Conservation (phyloP, 192 early-diverging fungal genomes). For the Pecoramyces ruminantium region DNA sequence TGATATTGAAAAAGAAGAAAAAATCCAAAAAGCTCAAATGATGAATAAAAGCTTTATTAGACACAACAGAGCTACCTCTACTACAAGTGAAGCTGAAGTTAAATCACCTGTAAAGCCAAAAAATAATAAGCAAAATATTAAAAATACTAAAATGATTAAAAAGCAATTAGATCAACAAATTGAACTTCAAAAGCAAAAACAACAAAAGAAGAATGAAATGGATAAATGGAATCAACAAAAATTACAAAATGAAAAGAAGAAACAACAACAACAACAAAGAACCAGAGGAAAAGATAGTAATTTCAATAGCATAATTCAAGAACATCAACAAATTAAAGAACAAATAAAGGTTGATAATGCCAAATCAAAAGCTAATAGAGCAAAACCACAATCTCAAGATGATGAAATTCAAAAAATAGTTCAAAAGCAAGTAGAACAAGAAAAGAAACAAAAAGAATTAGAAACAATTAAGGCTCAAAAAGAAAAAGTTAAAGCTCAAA, state of each 20-base stretch:
- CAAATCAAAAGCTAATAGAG: neutral
- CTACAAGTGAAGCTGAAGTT: neutral
- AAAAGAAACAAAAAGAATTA: neutral
- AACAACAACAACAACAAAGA: neutral
- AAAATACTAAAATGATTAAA: neutral
- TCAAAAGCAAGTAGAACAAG: neutral
- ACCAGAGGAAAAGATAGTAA: neutral
- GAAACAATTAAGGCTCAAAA: neutral
- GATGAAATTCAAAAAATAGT: neutral
- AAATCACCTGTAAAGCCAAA: neutral
- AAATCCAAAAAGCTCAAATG: neutral
- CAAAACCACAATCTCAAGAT: neutral
- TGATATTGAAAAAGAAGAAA: neutral
- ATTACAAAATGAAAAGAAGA: neutral
- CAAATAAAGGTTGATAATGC: neutral
- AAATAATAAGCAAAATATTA: neutral
- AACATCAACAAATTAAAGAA: neutral
- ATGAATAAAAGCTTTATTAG: neutral
- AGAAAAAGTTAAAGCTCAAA: neutral
- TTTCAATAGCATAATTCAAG: neutral
- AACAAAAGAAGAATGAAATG: neutral
- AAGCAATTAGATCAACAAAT: neutral
- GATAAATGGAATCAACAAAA: neutral
- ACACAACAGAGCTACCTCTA: neutral
- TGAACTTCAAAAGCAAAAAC: neutral